These are phyloP conservation scores for Sporisorium sorghi DNA, from an alignment of 1,284 basidiomycete genomes.

Conservation along the genomic window DNA sequence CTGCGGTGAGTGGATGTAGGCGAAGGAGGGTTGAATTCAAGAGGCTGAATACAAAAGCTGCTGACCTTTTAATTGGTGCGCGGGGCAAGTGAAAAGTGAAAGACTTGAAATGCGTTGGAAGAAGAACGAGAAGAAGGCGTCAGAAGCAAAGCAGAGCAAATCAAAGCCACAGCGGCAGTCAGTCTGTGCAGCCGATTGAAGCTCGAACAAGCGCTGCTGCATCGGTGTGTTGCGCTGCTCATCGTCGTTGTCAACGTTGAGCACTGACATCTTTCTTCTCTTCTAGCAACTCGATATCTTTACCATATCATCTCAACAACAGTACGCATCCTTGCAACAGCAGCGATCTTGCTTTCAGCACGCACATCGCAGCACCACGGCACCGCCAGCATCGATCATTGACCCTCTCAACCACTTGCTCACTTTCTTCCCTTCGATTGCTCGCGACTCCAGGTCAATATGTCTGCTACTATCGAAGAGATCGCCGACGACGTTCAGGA, in stretches of 20 bases:
- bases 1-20: constrained; percentile 26
- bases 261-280: constrained; percentile 4
- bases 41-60: not conserved
- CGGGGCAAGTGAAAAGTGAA: constrained; percentile 3
- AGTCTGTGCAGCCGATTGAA: not conserved
- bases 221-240: constrained; percentile 9
- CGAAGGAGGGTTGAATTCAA: not conserved
- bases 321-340: constrained; percentile 19
- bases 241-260: constrained; percentile 21
- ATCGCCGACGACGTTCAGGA: constrained; percentile 74
- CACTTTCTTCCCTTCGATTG: not conserved
- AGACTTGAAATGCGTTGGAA: constrained; percentile 8
- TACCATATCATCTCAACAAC: constrained; percentile 11
- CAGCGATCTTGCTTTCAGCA: not conserved
- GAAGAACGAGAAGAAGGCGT: constrained; percentile 9
- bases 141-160: constrained; percentile 8
- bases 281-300: constrained; percentile 18
- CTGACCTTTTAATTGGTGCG: constrained; percentile 1
- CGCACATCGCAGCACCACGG: not conserved
- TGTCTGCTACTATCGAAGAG: constrained; percentile 78
- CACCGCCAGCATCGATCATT: not conserved
- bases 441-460: constrained; percentile 17
- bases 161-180: not conserved
- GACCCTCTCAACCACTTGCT: constrained; percentile 12
- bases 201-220: constrained; percentile 5